A percentile compares a stretch with the other conserved stretches of the same genome.
Evolutionary conservation across 306 rosid genomes (phyloP).

Genomic region (Cajanus cajan): DNA sequence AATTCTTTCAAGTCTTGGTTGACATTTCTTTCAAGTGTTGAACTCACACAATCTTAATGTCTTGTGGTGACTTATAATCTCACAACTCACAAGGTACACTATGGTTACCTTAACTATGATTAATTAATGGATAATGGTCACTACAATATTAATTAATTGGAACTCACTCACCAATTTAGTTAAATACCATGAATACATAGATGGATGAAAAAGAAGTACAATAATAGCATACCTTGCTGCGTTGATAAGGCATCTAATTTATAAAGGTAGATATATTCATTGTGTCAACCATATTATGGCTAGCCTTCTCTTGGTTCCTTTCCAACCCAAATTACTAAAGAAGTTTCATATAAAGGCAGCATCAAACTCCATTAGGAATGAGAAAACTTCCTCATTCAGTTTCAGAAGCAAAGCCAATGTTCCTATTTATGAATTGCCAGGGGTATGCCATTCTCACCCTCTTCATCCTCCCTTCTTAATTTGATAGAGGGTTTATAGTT

Average conservation of each 20-base stretch:
- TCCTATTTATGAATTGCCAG: slow-evolving; percentile 43
- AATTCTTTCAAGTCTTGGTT: neutral
- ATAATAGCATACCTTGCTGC: neutral
- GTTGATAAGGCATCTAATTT: neutral
- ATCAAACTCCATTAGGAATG: slow-evolving; percentile 23
- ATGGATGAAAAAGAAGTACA: neutral
- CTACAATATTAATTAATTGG: too few relatives aligned
- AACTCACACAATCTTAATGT: neutral
- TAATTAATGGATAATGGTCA: too few relatives aligned
- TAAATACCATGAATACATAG: neutral
- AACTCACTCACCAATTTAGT: too few relatives aligned
- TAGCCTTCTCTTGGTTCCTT: slow-evolving; percentile 6
- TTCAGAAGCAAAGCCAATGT: slow-evolving; percentile 20
- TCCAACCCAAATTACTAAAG: slow-evolving; percentile 19
- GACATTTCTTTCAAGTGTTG: neutral
- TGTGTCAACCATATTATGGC: slow-evolving; percentile 23
- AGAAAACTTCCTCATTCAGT: slow-evolving; percentile 33
- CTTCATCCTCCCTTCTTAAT: neutral
- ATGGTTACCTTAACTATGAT: too few relatives aligned
- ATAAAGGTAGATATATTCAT: slow-evolving; percentile 9
- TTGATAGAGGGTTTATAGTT: too few relatives aligned
- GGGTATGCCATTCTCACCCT: slow-evolving; percentile 32
- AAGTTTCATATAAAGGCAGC: slow-evolving; percentile 10
- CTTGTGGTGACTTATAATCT: too few relatives aligned
- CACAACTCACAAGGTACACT: too few relatives aligned